phyloP scores from a whole-genome alignment of 805 yeast species.

The Yarrowia keelungensis region DNA sequence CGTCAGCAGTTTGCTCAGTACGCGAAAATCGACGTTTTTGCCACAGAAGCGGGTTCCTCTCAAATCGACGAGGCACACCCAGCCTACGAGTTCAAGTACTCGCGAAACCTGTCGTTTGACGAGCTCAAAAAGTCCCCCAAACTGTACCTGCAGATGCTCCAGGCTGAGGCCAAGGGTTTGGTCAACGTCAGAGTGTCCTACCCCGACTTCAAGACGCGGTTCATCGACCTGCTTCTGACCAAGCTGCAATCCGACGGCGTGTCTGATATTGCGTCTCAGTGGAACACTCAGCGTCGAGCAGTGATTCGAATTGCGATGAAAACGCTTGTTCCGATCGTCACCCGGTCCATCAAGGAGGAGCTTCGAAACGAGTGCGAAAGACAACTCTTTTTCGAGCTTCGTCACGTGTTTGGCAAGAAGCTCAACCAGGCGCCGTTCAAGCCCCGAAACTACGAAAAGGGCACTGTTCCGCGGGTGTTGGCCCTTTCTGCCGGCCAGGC shows the following conservation, averaged over 20 bases:
- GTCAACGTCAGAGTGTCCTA: constrained; percentile 68
- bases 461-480: constrained; percentile 84
- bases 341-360: constrained; percentile 81
- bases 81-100: constrained; percentile 89
- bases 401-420: constrained; percentile 70
- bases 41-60: constrained; percentile 82
- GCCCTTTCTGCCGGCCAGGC: constrained; percentile 89
- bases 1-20: constrained; percentile 65
- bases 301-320: constrained; percentile 73
- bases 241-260: constrained; percentile 55
- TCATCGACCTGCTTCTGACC: constrained; percentile 53
- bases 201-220: constrained; percentile 54
- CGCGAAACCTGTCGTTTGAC: constrained; percentile 77
- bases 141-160: constrained; percentile 83
- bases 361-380: constrained; percentile 78
- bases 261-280: constrained; percentile 73
- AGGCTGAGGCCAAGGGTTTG: constrained; percentile 84
- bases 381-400: constrained; percentile 68
- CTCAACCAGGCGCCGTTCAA: constrained; percentile 93
- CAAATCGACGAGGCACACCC: constrained; percentile 82
- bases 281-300: constrained; percentile 79
- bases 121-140: constrained; percentile 81
- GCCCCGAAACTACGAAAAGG: constrained; percentile 76
- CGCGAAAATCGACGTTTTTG: constrained; percentile 72
- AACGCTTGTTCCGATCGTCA: constrained; percentile 68